These are phyloP conservation scores for Nemania sp. DNA, from an alignment of 2,329 filamentous ascomycete species.

Conservation along the genomic window DNA sequence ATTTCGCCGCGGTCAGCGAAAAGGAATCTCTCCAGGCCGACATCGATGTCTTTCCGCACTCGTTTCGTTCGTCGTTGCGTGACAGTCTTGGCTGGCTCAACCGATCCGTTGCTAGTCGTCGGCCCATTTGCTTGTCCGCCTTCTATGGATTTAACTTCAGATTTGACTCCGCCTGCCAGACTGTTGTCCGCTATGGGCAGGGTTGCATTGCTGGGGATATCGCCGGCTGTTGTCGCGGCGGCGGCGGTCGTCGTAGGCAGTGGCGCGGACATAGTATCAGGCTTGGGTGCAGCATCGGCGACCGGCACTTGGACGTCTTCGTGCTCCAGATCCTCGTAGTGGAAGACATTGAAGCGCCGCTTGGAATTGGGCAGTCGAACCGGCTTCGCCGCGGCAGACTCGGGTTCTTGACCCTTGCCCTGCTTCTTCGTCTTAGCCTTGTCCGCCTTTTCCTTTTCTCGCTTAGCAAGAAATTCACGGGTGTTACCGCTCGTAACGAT, in stretches of 20 bases:
- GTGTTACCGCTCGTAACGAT: constrained; percentile 83
- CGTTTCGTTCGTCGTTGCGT: constrained; percentile 56
- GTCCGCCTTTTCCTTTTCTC: constrained; percentile 77
- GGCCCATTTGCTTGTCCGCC: constrained; percentile 23
- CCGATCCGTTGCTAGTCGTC: constrained; percentile 26
- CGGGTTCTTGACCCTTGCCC: constrained; percentile 61
- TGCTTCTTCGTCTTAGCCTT: constrained; percentile 64
- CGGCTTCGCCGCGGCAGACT: constrained; percentile 57
- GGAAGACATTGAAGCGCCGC: constrained; percentile 68
- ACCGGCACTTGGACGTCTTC: constrained; percentile 53
- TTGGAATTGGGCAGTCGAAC: constrained; percentile 72
- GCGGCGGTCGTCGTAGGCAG: no score
- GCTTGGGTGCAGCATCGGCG: constrained; percentile 31
- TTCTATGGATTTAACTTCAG: constrained; percentile 24
- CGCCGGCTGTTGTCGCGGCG: background rate
- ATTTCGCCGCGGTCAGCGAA: constrained; percentile 72
- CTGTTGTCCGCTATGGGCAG: constrained; percentile 27
- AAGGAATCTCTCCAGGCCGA: constrained; percentile 75
- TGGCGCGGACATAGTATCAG: constrained; percentile 13
- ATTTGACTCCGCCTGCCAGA: constrained; percentile 25
- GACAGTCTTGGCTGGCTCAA: constrained; percentile 37
- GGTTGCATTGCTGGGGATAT: constrained; percentile 24
- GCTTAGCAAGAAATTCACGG: constrained; percentile 79
- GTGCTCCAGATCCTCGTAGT: constrained; percentile 69
- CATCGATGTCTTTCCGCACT: constrained; percentile 69